These are phyloP conservation scores for Candida chilensis DNA, from an alignment of 805 yeast genomes.

Conservation along the genomic window DNA sequence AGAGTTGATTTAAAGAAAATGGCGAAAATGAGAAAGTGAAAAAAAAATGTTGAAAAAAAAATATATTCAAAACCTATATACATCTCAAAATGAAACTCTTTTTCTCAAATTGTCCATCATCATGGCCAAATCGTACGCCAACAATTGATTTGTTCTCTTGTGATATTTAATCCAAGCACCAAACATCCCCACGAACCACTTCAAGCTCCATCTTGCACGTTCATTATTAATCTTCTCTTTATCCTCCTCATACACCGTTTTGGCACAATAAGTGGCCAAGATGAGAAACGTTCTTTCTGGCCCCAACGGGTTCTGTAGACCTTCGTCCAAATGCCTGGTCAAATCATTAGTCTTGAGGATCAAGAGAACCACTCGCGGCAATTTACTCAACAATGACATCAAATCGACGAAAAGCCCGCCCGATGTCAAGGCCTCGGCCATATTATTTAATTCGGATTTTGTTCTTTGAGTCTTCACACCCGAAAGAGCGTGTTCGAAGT, in stretches of 20 bases:
- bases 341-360: slow-evolving; percentile 92
- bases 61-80: too few species aligned
- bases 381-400: slow-evolving; percentile 66
- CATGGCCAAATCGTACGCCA: slow-evolving; percentile 21
- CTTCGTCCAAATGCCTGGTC: slow-evolving; percentile 82
- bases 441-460: slow-evolving; percentile 53
- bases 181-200: slow-evolving; percentile 8
- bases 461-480: slow-evolving; percentile 49
- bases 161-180: slow-evolving; percentile 24
- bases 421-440: slow-evolving; percentile 55
- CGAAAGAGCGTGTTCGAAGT: slow-evolving; percentile 63
- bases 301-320: slow-evolving; percentile 73
- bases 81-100: too few species aligned
- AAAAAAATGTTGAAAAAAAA: too few species aligned
- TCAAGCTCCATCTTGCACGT: slow-evolving; percentile 10
- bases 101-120: slow-evolving; percentile 8
- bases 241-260: slow-evolving; percentile 64
- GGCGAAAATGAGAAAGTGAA: too few species aligned
- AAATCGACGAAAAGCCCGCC: slow-evolving; percentile 62
- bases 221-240: slow-evolving; percentile 22
- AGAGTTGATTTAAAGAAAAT: too few species aligned
- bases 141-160: slow-evolving; percentile 18
- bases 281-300: slow-evolving; percentile 82
- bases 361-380: slow-evolving; percentile 81
- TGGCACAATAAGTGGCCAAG: slow-evolving; percentile 85